Conservation (phyloP, 2,329 filamentous ascomycete genomes). For the Exophiala viscosa region DNA sequence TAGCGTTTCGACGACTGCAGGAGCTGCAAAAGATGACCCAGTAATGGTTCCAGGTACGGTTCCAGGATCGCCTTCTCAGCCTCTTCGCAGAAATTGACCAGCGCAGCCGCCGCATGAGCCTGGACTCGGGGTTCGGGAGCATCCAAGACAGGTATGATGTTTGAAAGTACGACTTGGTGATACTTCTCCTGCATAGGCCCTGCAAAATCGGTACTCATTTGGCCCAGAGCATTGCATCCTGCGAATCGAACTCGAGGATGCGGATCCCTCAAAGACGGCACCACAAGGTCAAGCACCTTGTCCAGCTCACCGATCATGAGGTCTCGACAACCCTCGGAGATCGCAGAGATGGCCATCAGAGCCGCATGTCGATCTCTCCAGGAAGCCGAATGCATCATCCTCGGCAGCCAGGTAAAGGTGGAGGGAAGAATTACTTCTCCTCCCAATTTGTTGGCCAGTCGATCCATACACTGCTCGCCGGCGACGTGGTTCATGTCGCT, state of each 20-base stretch:
- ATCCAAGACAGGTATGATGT: slow-evolving; percentile 87
- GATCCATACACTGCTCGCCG: slow-evolving; percentile 97
- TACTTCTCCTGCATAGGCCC: slow-evolving; percentile 97
- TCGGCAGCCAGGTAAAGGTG: slow-evolving; percentile 93
- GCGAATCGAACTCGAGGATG: slow-evolving; percentile 96
- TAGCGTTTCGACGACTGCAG: slow-evolving; percentile 91
- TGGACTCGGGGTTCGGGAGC: slow-evolving; percentile 91
- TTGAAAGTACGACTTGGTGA: slow-evolving; percentile 78
- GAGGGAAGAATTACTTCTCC: slow-evolving; percentile 88
- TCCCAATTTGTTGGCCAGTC: slow-evolving; percentile 92
- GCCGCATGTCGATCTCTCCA: slow-evolving; percentile 96
- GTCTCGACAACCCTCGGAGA: slow-evolving; percentile 93
- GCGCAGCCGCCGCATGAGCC: slow-evolving; percentile 91
- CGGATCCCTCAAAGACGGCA: slow-evolving; percentile 81
- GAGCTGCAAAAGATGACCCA: slow-evolving; percentile 80
- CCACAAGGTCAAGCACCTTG: slow-evolving; percentile 90
- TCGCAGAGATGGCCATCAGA: slow-evolving; percentile 97
- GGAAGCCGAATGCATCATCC: slow-evolving; percentile 92
- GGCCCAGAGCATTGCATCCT: slow-evolving; percentile 95
- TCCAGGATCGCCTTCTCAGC: slow-evolving; percentile 88
- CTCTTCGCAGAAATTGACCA: slow-evolving; percentile 99
- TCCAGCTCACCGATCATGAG: slow-evolving; percentile 93
- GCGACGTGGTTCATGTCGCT: slow-evolving; percentile 97
- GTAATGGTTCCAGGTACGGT: slow-evolving; percentile 84
- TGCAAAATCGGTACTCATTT: slow-evolving; percentile 99